Evolutionary conservation across 108 stramenopile genomes (phyloP), one percentile per base, ranked within the genome.

Genomic region (Cyclotella sp.): DNA sequence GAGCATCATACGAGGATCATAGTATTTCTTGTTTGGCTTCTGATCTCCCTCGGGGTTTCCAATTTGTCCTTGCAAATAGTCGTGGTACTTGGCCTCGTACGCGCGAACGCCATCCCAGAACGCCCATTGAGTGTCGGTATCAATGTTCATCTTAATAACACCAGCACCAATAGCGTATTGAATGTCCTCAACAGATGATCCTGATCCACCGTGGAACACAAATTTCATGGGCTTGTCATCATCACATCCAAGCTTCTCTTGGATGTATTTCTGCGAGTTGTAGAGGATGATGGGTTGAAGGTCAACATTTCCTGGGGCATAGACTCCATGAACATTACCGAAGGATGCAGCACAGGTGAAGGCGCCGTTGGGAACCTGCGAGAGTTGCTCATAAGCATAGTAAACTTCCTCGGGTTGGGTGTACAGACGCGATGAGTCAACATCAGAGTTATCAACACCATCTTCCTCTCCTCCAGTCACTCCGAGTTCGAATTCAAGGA

Each of bases 1-100:
- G 74, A 98, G 84, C 43, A 44, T 62, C 85, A 91, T 89, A 67
- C 97, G 96, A 28, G 97, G 97, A 86, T 98, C 97, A 86, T 98
- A 98, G 89, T 96, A 97, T 90, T 97, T 97, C 96, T 98, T 98
- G 96, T 98, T 98, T 73, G 97, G 97, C 91, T 97, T 97, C 70
- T 97, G 95, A 16, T 73, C 89, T 52, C 95, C 97, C 53, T 97
- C 95, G 57, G 97, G 97, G 91, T 98, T 98, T 72, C 97, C 97
- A 55, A 98, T 98, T 82, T 98, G 97, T 65, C 84, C 86, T 77
- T 98, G 97, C 70, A 97, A 85, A 90, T 95, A 97, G 73, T 94
- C 96, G 79, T 89, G 96, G 90, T 97, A 83, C 85, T 92, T 89
- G 72, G 89, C 89, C 80, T 97, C 96, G 73, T 93, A 97, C 11